Base-by-base conservation (phyloP, 2,329 filamentous ascomycete genomes). In the Colletotrichum tropicale region DNA sequence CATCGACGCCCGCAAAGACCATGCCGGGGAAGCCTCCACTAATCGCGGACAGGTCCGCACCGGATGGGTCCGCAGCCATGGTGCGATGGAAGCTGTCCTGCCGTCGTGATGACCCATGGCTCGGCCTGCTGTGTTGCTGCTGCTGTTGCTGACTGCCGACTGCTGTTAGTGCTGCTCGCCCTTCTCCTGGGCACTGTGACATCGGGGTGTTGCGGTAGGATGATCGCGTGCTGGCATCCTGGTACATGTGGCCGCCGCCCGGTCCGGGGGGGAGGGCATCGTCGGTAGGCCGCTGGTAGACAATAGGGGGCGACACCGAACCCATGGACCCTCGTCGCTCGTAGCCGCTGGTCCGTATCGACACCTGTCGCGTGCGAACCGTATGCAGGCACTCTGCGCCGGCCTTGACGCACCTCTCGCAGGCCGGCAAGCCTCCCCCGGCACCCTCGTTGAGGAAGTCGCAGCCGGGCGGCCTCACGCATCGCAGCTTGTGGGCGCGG, bases 341-440 rank as follows among this genome's bases (percentile, higher is more conserved):
- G 52, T 60, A 68, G 32, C 52, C 66, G 21, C 30, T 60, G 6
- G 28, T 24, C 24, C 32, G 66, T 8, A 60, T 38, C n/a, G 66
- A 60, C 0, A 52, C 30, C 21, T 15, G 66, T 1, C 66, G 52
- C 18, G 30, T 68, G 8, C 30, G 66, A 26, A 68, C 30, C 2
- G 52, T 68, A 12, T 60, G 52, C 48, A 68, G 66, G 16, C 66
- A 68, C 66, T 68, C 66, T 8, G 52, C 30, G 32, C 66, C 52
- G 13, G 52, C 52, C 24, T 68, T 68, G 81, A 68, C 66, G 52
- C 66, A 68, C 36, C 66, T 52, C 52, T 68, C 66, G 15, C 66
- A 68, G 5, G 66, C n/a, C 15, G 32, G 66, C 24, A 58, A 68
- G 32, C n/a, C 52, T 16, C 12, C 21, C 52, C 26, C 66, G 13